These are phyloP conservation scores for Setaria italica DNA, from an alignment of 202 grass and related monocot species.

Conservation along the genomic window DNA sequence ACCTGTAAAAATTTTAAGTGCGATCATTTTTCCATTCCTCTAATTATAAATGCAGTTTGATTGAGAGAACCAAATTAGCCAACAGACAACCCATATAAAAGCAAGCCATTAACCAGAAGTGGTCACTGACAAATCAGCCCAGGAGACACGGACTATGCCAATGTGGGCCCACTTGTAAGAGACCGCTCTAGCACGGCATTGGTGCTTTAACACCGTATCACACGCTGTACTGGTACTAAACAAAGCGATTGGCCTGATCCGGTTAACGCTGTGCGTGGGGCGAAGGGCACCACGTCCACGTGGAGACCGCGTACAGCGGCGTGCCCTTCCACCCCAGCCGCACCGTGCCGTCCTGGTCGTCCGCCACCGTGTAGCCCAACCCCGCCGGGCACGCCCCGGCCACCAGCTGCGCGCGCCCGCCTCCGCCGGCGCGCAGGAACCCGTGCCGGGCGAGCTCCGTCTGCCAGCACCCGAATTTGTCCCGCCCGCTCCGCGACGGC, in stretches of 20 bases:
- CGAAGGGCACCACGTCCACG: slow-evolving; percentile 49
- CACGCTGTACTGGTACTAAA: not conserved
- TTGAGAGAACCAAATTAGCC: not conserved
- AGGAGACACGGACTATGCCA: not conserved
- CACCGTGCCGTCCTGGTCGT: slow-evolving; percentile 55
- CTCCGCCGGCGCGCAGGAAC: slow-evolving; percentile 38
- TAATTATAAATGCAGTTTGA: not conserved
- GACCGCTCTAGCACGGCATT: not conserved
- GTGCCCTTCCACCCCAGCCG: slow-evolving; percentile 68
- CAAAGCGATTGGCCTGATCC: not conserved
- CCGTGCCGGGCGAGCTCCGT: slow-evolving; percentile 47
- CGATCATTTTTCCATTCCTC: not conserved
- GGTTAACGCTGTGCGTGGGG: slow-evolving; percentile 28
- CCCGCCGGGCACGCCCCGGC: slow-evolving; percentile 50
- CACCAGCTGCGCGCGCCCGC: slow-evolving; percentile 52
- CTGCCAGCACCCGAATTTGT: slow-evolving; percentile 49
- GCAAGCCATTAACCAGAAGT: not conserved
- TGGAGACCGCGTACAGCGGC: slow-evolving; percentile 53
- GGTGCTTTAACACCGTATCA: slow-evolving; percentile 1
- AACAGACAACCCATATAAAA: not conserved
- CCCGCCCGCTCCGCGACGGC: slow-evolving; percentile 39
- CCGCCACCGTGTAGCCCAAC: slow-evolving; percentile 56
- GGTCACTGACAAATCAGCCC: slow-evolving; percentile 28
- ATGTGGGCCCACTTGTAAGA: slow-evolving; percentile 34
- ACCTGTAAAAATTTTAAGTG: not conserved